Conservation (phyloP, 2,329 filamentous ascomycete species). For the Hymenotorrendiella dingleyae region DNA sequence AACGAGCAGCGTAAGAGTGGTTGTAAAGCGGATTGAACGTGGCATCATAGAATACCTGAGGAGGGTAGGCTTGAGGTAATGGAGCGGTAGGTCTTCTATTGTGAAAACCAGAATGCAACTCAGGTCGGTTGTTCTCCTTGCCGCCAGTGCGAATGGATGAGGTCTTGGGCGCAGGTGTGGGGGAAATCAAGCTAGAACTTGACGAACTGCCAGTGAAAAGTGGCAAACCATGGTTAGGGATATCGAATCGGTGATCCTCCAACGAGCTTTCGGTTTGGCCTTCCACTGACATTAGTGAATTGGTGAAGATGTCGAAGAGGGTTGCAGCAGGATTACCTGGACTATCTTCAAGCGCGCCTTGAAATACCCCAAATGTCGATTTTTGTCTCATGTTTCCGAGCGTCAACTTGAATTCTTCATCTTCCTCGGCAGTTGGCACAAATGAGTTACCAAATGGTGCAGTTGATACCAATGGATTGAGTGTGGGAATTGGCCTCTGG, state of each 20-base stretch:
- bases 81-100: conserved; percentile 13
- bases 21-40: conserved; percentile 27
- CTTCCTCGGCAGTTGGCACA: conserved; percentile 24
- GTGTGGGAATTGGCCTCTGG: conserved; percentile 11
- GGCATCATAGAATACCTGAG: conserved; percentile 24
- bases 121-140: conserved; percentile 24
- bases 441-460: conserved; percentile 14
- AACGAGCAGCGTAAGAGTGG: conserved; percentile 16
- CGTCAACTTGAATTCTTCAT: conserved; percentile 29
- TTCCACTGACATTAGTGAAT: conserved; percentile 10
- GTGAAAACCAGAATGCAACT: conserved; percentile 10
- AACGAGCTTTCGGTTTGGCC: conserved; percentile 28
- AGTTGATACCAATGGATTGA: conserved; percentile 20
- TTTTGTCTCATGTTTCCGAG: conserved; percentile 26
- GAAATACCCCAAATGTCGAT: conserved; percentile 25
- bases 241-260: conserved; percentile 29
- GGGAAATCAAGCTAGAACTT: conserved; percentile 16
- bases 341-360: conserved; percentile 25
- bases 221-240: conserved; percentile 20
- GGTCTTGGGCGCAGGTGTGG: conserved; percentile 22
- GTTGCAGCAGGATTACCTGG: conserved; percentile 19
- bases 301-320: background rate
- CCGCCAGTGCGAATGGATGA: conserved; percentile 15
- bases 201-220: conserved; percentile 11
- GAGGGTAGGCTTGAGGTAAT: conserved; percentile 22